Evolutionary conservation across 805 yeast species (phyloP).

Genomic region (Nakazawaea sp.): DNA sequence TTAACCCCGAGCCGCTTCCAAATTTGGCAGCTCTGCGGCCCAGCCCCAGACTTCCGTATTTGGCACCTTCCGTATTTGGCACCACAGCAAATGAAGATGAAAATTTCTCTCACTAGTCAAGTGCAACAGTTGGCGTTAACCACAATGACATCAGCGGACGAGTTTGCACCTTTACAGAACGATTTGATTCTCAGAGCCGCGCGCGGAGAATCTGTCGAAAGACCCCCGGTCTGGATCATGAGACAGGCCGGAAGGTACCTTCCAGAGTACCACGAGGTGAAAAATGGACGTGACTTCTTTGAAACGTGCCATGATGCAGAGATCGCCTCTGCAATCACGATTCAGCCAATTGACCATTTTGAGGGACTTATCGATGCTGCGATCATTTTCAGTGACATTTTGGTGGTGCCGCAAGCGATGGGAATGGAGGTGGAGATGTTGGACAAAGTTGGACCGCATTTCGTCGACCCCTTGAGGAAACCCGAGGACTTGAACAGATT

Average conservation of each 20-base stretch:
- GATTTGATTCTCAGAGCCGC: conserved; percentile 92
- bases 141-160: conserved; percentile 12
- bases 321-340: conserved; percentile 87
- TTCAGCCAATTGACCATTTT: conserved; percentile 89
- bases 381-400: conserved; percentile 89
- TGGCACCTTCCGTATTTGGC: too few relatives aligned
- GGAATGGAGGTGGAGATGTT: conserved; percentile 93
- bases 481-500: conserved; percentile 61
- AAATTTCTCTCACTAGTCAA: too few relatives aligned
- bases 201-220: conserved; percentile 79
- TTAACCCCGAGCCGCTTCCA: too few relatives aligned
- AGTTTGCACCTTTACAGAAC: conserved; percentile 76
- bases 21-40: too few relatives aligned
- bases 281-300: conserved; percentile 81
- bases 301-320: conserved; percentile 95
- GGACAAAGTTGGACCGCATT: conserved; percentile 92
- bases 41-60: too few relatives aligned
- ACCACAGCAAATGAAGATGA: too few relatives aligned
- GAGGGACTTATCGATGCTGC: conserved; percentile 94
- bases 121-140: too few relatives aligned
- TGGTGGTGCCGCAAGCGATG: conserved; percentile 97
- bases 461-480: conserved; percentile 77
- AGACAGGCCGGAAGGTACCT: conserved; percentile 95
- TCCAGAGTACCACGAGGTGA: conserved; percentile 88
- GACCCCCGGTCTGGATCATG: conserved; percentile 99